Evolutionary conservation across 202 grass and related monocot species (phyloP).

Genomic region (Saccharum hybrid): DNA sequence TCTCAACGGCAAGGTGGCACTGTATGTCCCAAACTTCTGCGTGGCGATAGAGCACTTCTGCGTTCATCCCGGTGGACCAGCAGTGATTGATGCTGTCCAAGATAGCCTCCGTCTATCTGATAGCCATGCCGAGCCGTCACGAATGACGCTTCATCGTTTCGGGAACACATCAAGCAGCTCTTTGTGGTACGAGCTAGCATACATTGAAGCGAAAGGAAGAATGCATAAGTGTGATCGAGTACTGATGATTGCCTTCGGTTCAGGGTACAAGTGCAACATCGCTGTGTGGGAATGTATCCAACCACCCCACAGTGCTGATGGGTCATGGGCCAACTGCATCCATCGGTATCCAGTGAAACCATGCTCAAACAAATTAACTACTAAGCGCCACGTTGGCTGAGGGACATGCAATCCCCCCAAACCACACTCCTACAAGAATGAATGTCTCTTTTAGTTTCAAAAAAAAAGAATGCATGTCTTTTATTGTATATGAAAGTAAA

Average conservation of each 20-base stretch:
- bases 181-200: slow-evolving; percentile 63
- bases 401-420: no score
- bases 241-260: slow-evolving; percentile 59
- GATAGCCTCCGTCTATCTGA: no score
- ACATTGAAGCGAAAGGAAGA: slow-evolving; percentile 51
- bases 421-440: no score
- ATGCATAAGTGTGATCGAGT: slow-evolving; percentile 39
- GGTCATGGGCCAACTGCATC: background rate
- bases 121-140: no score
- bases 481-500: no score
- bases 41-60: slow-evolving; percentile 40
- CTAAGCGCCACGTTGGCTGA: no score
- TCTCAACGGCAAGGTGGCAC: background rate
- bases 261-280: no score
- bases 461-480: no score
- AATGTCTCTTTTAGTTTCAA: no score
- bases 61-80: slow-evolving; percentile 49
- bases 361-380: no score
- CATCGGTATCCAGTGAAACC: background rate
- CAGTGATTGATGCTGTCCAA: slow-evolving; percentile 51
- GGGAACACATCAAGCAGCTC: slow-evolving; percentile 64
- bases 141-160: slow-evolving; percentile 60
- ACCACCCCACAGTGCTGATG: background rate
- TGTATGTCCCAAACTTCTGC: slow-evolving; percentile 53
- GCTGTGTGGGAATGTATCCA: slow-evolving; percentile 40